phyloP scores from a whole-genome alignment of 176 grass and related monocot genomes.

The Ampelocalamus luodianensis region DNA sequence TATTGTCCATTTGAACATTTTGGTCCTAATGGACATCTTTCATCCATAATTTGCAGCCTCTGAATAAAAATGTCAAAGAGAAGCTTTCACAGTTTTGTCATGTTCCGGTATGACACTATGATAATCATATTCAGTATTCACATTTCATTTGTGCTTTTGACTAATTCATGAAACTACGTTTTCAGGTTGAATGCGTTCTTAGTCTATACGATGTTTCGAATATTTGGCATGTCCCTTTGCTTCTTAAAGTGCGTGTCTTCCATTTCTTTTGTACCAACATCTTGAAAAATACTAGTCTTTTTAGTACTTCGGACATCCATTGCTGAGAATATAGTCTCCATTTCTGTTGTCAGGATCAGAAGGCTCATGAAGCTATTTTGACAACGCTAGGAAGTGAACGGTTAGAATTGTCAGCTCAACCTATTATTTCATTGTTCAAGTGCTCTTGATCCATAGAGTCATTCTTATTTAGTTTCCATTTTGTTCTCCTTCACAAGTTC shows the following conservation, averaged over 20 bases:
- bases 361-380: conserved; percentile 51
- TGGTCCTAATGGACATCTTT: background rate
- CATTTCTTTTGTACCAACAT: background rate
- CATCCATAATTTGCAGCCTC: background rate
- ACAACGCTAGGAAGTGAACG: conserved; percentile 36
- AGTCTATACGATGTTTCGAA: conserved; percentile 62
- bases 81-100: conserved; percentile 64
- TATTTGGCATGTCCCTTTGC: conserved; percentile 58
- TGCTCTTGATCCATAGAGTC: background rate
- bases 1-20: background rate
- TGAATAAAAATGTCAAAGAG: conserved; percentile 60
- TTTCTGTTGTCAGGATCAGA: conserved; percentile 40
- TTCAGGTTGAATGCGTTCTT: conserved; percentile 53
- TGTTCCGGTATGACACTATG: conserved; percentile 45
- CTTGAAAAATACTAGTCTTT: background rate
- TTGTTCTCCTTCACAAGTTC: background rate
- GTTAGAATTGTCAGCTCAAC: conserved; percentile 20
- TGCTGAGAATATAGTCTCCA: background rate
- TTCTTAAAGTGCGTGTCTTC: background rate
- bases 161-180: background rate
- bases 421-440: conserved; percentile 1
- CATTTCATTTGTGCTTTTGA: conserved; percentile 1
- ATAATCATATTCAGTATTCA: background rate
- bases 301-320: background rate
- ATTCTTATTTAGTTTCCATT: background rate